These are phyloP conservation scores for Talaromyces trachyspermus DNA, from an alignment of 495 filamentous ascomycete genomes.

Conservation along the genomic window DNA sequence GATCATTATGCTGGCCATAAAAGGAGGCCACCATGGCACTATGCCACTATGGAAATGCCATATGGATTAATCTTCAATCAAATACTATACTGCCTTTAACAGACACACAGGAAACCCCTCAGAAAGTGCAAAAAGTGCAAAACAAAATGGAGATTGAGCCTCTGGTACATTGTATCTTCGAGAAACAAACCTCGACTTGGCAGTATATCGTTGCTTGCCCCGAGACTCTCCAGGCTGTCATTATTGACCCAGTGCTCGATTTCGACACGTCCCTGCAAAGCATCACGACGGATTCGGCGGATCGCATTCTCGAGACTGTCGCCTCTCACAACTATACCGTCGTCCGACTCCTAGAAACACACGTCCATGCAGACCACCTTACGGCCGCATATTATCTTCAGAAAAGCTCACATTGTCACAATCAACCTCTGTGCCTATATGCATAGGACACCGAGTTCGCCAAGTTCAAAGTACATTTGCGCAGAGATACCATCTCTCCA, in stretches of 20 bases:
- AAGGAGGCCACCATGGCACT: too few species aligned
- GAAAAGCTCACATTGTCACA: conserved; percentile 19
- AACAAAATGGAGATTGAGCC: too few species aligned
- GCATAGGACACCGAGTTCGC: conserved; percentile 42
- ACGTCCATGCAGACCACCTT: conserved; percentile 51
- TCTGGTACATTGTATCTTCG: conserved; percentile 29
- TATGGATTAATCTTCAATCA: too few species aligned
- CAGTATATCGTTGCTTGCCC: conserved; percentile 49
- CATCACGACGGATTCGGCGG: conserved; percentile 39
- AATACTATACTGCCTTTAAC: too few species aligned
- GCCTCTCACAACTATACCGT: conserved; percentile 33
- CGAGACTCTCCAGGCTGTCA: conserved; percentile 30
- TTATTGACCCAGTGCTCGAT: conserved; percentile 52
- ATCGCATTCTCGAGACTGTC: conserved; percentile 30
- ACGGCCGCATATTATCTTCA: conserved; percentile 48
- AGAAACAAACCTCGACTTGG: conserved; percentile 40
- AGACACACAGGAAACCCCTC: too few species aligned
- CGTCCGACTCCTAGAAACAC: conserved; percentile 43
- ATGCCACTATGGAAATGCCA: too few species aligned
- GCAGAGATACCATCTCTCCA: conserved; percentile 30
- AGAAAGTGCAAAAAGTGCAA: too few species aligned
- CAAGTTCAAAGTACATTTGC: conserved; percentile 38
- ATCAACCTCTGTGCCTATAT: conserved; percentile 23
- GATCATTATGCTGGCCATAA: too few species aligned
- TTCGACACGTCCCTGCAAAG: conserved; percentile 30